Evolutionary conservation across 352 stramenopile genomes (phyloP).

Genomic region (Globisporangium acanthophoron): DNA sequence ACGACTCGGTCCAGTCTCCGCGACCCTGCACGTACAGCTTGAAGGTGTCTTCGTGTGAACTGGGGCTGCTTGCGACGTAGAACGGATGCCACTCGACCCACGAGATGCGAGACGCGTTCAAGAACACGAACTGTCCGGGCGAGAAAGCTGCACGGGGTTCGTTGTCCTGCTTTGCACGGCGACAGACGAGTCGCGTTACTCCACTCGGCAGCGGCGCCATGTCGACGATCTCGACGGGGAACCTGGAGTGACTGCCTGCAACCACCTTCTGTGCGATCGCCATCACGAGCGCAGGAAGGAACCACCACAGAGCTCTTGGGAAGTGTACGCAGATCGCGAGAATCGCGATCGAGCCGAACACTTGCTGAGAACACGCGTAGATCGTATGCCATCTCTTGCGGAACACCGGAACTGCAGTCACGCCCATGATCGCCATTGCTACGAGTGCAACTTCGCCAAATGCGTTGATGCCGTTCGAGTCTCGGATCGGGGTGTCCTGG

Average conservation of each 20-base stretch:
- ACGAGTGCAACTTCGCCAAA: conserved; percentile 21
- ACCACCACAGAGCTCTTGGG: conserved; percentile 16
- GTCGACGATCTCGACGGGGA: conserved; percentile 22
- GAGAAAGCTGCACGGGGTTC: conserved; percentile 8
- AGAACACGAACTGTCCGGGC: conserved; percentile 24
- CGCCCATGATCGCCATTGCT: conserved; percentile 21
- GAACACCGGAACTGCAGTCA: conserved; percentile 14
- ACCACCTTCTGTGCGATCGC: conserved; percentile 15
- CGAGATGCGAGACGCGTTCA: conserved; percentile 24
- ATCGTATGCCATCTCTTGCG: conserved; percentile 14
- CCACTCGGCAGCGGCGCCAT: conserved; percentile 23
- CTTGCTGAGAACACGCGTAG: conserved; percentile 12
- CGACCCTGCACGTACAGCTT: conserved; percentile 20
- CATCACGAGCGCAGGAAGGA: conserved; percentile 21
- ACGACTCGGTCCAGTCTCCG: conserved; percentile 13
- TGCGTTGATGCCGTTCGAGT: conserved; percentile 14
- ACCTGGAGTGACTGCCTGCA: conserved; percentile 13
- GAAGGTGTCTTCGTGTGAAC: conserved; percentile 14
- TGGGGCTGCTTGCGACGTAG: conserved; percentile 22
- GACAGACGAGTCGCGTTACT: conserved; percentile 20
- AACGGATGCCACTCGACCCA: conserved; percentile 26
- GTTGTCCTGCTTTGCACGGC: background rate
- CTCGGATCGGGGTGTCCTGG: conserved; percentile 7
- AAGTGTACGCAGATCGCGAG: conserved; percentile 23
- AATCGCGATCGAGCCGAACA: conserved; percentile 9